Evolutionary conservation across 495 filamentous ascomycete genomes (phyloP), one percentile per base, ranked within the genome.

Genomic region (Hyaloscypha variabilis): DNA sequence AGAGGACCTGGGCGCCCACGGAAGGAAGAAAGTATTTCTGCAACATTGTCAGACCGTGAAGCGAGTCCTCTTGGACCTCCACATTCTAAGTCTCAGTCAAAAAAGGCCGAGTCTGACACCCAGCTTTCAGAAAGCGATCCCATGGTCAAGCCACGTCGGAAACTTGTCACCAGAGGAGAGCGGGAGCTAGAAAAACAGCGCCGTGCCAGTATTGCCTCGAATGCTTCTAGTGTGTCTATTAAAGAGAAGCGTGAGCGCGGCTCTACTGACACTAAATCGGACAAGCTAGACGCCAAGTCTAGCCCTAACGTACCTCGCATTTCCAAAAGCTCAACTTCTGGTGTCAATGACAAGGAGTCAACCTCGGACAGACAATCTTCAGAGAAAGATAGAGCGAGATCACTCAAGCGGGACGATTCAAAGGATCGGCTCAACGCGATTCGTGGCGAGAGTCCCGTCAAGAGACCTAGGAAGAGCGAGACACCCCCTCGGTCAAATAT

Each of bases 401-500:
- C 71, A 8, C 28, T 84, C 24, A 85, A 80, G 63, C 75, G 83
- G 39, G 83, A 86, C 67, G 83, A 85, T 66, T 86, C 83, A 26
- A 82, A 78, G 49, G 83, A 86, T 69, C 74, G 82, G 39, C 67
- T 83, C 8, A 36, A 77, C 77, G 56, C 74, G 69, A 66, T 78
- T 72, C 21, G 80, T 34, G 66, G 79, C 19, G 84, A 87, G 60
- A 68, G 70, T 56, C 75, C 81, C 52, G 77, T 85, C 55, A 93
- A 92, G 70, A 83, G 90, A 51, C 83, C 86, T 67, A 85, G 90
- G 59, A 67, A 65, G 36, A 92, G 90, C 69, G 82, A 80, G 17
- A 91, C 88, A 4, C 90, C 90, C 2, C 87, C 90, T 54, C 79
- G 86, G 63, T 83, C 80, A 58, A 82, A 81, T 29, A 79, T 80